phyloP scores from a whole-genome alignment of 371 early-diverging fungal genomes.

The Mucor circinelloides region DNA sequence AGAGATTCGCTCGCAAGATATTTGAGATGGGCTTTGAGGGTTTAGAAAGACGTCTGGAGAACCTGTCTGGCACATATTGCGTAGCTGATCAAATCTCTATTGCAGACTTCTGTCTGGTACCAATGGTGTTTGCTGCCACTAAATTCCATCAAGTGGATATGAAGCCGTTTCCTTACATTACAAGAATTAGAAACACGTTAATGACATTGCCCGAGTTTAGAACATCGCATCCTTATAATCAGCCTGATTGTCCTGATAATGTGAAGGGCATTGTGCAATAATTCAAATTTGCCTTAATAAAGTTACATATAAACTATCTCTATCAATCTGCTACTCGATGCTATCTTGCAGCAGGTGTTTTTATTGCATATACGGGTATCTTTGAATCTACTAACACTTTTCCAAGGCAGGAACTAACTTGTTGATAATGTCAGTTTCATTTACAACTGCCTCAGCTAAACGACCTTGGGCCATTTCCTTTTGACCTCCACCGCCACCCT shows the following conservation, averaged over 20 bases:
- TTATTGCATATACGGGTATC: neutral
- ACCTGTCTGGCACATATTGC: constrained; percentile 73
- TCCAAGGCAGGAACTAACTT: constrained; percentile 39
- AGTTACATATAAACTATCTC: too few relatives aligned
- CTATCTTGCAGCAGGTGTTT: neutral
- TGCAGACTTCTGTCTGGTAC: constrained; percentile 83
- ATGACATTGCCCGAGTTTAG: constrained; percentile 68
- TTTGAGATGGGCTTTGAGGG: constrained; percentile 67
- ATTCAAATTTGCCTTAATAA: neutral
- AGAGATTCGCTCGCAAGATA: constrained; percentile 65
- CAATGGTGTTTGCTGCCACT: constrained; percentile 80
- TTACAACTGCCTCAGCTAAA: constrained; percentile 27
- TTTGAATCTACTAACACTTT: constrained; percentile 1
- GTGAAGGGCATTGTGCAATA: constrained; percentile 22
- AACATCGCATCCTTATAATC: constrained; percentile 69
- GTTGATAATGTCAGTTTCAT: constrained; percentile 22
- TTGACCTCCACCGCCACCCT: constrained; percentile 54
- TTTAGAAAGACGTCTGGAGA: constrained; percentile 65
- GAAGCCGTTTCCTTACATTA: constrained; percentile 68
- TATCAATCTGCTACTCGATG: too few relatives aligned
- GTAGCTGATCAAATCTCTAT: constrained; percentile 82
- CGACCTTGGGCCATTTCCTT: constrained; percentile 51
- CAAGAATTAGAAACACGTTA: constrained; percentile 59
- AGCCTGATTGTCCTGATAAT: constrained; percentile 74
- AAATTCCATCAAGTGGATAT: constrained; percentile 72